Percentiles rank a stretch among this genome's conserved stretches.
These are phyloP conservation scores for Corynascus novoguineensis DNA, from an alignment of 495 filamentous ascomycete species.

Conservation along the genomic window DNA sequence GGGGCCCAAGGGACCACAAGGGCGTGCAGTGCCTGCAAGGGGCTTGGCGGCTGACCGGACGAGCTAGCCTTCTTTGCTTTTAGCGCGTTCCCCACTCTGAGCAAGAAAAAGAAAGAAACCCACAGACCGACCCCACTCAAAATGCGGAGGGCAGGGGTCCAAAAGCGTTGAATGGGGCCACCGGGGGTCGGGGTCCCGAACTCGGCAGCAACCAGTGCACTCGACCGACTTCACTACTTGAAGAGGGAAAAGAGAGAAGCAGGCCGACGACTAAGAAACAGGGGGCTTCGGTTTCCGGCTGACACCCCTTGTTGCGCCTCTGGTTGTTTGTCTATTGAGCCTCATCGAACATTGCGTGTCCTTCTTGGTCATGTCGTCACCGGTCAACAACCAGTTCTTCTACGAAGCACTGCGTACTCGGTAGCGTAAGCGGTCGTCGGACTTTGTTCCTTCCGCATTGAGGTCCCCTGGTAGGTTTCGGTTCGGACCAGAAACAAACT, in stretches of 20 bases:
- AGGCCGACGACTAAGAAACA: not conserved
- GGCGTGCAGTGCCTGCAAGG: constrained; percentile 10
- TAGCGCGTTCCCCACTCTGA: not conserved
- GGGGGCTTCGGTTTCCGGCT: not conserved
- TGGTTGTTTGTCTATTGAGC: constrained; percentile 1
- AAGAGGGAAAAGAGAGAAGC: not conserved
- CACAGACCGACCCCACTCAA: not conserved
- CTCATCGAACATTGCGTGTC: not conserved
- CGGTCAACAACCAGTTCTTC: too few species aligned
- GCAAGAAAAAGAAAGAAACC: not conserved
- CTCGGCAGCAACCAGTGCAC: not conserved
- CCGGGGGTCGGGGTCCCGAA: not conserved
- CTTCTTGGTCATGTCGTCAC: not conserved
- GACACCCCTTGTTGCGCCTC: not conserved
- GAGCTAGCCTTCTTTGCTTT: not conserved
- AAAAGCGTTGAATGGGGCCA: not conserved
- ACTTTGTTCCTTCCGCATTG: too few species aligned
- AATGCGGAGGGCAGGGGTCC: constrained; percentile 1
- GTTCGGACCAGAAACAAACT: not conserved
- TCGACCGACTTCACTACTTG: too few species aligned
- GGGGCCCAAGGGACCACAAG: constrained; percentile 9
- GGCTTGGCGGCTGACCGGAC: not conserved
- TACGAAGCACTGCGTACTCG: too few species aligned
- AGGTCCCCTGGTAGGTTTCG: too few species aligned
- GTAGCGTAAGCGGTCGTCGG: too few species aligned